A percentile compares a stretch with the other conserved stretches of the same genome.
Evolutionary conservation across 441 rosid species (phyloP).

Genomic region (Flueggea neowawraea): DNA sequence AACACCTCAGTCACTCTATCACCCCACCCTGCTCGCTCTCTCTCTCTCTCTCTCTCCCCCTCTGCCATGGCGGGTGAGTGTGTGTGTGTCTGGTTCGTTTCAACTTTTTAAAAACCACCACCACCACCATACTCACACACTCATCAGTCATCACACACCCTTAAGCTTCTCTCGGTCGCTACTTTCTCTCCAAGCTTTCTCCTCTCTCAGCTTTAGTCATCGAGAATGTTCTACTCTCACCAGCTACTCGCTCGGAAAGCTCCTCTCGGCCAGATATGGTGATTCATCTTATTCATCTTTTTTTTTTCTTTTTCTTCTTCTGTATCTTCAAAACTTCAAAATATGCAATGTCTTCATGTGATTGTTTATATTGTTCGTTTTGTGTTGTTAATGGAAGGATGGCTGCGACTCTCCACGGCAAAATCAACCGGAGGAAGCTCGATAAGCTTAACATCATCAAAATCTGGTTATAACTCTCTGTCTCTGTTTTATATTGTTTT

Average conservation of each 20-base stretch:
- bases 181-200: too few relatives aligned
- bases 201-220: too few relatives aligned
- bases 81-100: too few relatives aligned
- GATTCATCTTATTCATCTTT: too few relatives aligned
- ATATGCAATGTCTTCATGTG: neutral
- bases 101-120: too few relatives aligned
- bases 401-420: conserved; percentile 90
- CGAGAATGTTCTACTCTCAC: conserved; percentile 81
- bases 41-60: too few relatives aligned
- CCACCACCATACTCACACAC: too few relatives aligned
- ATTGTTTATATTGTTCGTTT: neutral
- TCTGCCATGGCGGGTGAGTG: too few relatives aligned
- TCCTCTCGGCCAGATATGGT: conserved; percentile 94
- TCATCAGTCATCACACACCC: too few relatives aligned
- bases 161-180: too few relatives aligned
- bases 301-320: neutral
- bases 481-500: neutral
- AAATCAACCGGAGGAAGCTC: conserved; percentile 74
- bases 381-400: conserved; percentile 40
- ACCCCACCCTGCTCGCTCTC: too few relatives aligned
- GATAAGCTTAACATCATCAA: conserved; percentile 62
- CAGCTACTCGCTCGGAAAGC: conserved; percentile 93
- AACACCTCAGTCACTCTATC: too few relatives aligned
- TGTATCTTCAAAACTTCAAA: neutral
- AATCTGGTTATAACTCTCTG: conserved; percentile 54